These are phyloP conservation scores for Tulasnella sp. DNA, from an alignment of 768 basidiomycete species.

Conservation along the genomic window DNA sequence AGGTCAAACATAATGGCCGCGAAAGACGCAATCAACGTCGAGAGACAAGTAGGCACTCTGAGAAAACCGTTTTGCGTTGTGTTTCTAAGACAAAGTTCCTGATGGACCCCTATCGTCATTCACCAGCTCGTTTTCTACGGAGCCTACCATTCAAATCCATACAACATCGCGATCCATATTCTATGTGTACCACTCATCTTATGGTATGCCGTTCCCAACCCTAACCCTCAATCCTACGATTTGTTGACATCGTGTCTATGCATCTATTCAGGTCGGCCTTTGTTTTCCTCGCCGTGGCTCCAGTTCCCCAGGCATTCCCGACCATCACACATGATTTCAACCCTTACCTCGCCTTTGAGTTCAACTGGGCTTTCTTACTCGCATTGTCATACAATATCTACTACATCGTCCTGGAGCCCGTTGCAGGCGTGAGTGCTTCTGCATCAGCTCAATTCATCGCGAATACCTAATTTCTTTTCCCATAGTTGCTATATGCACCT, in stretches of 20 bases:
- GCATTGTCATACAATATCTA: constrained; percentile 56
- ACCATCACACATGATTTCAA: constrained; percentile 39
- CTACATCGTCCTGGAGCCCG: constrained; percentile 71
- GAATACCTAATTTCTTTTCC: background rate
- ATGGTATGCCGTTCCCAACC: constrained; percentile 41
- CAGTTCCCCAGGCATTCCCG: constrained; percentile 46
- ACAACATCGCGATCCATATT: constrained; percentile 79
- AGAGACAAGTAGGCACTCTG: constrained; percentile 47
- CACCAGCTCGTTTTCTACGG: constrained; percentile 85
- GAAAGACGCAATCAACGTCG: constrained; percentile 45
- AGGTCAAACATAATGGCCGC: background rate
- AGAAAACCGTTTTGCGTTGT: no score
- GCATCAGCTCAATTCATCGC: background rate
- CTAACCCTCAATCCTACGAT: background rate
- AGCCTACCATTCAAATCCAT: constrained; percentile 77
- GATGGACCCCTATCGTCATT: background rate
- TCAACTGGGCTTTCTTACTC: constrained; percentile 53
- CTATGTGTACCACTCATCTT: constrained; percentile 72
- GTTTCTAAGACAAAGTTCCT: background rate
- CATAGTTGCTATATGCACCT: constrained; percentile 74
- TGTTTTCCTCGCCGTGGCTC: constrained; percentile 27
- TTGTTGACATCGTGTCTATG: constrained; percentile 26
- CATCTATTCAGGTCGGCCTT: constrained; percentile 17
- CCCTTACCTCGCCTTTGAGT: constrained; percentile 54
- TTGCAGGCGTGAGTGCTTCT: constrained; percentile 60